Evolutionary conservation across 179 eudicot species (phyloP).

Genomic region (Heliamphora ciliata): DNA sequence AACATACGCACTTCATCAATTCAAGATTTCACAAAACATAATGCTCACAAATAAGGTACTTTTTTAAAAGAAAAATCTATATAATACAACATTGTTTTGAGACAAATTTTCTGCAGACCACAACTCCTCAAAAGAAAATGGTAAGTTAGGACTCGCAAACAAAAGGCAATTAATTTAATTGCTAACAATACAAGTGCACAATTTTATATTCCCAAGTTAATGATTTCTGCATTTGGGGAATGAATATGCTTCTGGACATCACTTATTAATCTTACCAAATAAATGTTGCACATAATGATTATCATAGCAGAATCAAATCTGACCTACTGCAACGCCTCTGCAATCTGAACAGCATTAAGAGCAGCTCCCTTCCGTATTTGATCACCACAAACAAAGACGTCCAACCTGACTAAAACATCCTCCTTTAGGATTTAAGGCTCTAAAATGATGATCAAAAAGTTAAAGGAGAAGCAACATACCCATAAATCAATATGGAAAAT

Average conservation of each 20-base stretch:
- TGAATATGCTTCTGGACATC: too few species aligned
- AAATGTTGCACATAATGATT: neutral
- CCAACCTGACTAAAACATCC: conserved; percentile 45
- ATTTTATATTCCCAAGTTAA: neutral
- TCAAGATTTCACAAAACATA: too few species aligned
- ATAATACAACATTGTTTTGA: neutral
- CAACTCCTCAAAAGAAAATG: neutral
- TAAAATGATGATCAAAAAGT: neutral
- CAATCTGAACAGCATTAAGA: conserved; percentile 90
- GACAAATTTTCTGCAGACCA: neutral
- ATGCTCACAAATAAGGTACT: too few species aligned
- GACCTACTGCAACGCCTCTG: conserved; percentile 71
- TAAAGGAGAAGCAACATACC: neutral
- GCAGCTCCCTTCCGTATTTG: conserved; percentile 98
- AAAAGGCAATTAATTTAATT: neutral
- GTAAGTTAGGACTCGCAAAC: neutral
- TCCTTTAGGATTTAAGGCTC: conserved; percentile 12
- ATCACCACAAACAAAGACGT: conserved; percentile 92
- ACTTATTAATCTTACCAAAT: neutral
- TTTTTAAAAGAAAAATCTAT: neutral
- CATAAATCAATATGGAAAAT: neutral
- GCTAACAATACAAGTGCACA: neutral
- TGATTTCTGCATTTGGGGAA: neutral
- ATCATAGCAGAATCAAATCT: conserved; percentile 7
- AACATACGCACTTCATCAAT: too few species aligned